Conservation (phyloP, 306 rosid species). For the Inga laurina region DNA sequence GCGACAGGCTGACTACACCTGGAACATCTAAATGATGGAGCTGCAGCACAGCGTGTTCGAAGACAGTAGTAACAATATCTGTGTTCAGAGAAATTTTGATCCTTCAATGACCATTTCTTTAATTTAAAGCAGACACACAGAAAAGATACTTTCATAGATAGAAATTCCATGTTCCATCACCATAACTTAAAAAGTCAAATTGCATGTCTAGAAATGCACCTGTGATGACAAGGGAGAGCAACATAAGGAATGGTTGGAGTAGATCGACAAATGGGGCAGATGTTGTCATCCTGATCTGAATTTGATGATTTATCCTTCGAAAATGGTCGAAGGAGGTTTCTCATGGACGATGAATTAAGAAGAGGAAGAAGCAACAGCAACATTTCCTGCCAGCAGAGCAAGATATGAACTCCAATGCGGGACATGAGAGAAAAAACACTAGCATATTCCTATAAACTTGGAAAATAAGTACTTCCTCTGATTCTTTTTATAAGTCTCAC, state of each 20-base stretch:
- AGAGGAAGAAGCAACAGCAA: constrained; percentile 94
- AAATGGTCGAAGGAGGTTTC: constrained; percentile 80
- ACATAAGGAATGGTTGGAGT: constrained; percentile 85
- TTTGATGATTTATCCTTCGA: constrained; percentile 87
- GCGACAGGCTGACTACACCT: constrained; percentile 84
- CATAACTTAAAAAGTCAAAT: not conserved
- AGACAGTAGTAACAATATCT: constrained; percentile 99
- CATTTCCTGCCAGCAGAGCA: constrained; percentile 85
- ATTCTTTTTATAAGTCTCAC: not conserved
- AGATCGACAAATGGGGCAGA: constrained; percentile 85
- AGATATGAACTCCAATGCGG: constrained; percentile 14
- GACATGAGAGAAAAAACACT: not conserved
- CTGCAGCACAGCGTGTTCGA: constrained; percentile 88
- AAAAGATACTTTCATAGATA: not conserved
- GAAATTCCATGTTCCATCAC: constrained; percentile 4
- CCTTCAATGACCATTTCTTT: not conserved
- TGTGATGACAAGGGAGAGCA: constrained; percentile 97
- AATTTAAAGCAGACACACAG: constrained; percentile 21
- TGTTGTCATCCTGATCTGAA: constrained; percentile 62
- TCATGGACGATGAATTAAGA: constrained; percentile 83
- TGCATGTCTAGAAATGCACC: constrained; percentile 45
- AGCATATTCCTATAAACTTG: not conserved
- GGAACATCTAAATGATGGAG: constrained; percentile 85
- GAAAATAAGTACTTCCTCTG: not conserved
- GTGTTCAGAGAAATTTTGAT: constrained; percentile 20